Conservation (phyloP, 768 basidiomycete genomes). For the Xanthoconium purpureum region DNA sequence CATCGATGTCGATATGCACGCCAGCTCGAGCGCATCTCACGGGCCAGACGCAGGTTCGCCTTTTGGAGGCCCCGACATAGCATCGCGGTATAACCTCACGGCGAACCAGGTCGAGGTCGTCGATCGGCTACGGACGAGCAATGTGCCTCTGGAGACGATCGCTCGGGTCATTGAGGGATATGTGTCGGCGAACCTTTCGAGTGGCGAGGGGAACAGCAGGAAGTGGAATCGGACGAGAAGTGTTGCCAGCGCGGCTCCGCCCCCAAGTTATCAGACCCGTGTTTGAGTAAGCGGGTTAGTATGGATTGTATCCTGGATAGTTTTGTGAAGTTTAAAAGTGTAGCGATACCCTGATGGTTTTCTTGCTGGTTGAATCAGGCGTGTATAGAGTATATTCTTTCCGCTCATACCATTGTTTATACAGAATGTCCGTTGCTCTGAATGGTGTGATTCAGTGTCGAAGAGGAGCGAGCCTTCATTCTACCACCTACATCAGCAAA, state of each 20-base stretch:
- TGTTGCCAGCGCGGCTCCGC: conserved; percentile 6
- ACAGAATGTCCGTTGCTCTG: no score
- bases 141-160: conserved; percentile 16
- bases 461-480: no score
- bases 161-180: conserved; percentile 14
- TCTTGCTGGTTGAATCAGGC: not conserved
- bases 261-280: conserved; percentile 21
- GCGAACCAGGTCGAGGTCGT: conserved; percentile 13
- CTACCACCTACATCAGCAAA: no score
- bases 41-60: not conserved
- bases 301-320: not conserved
- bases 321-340: not conserved
- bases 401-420: no score
- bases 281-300: not conserved
- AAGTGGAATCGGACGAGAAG: not conserved
- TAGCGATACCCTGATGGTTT: not conserved
- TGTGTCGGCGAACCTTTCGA: not conserved
- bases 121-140: conserved; percentile 5
- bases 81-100: conserved; percentile 7
- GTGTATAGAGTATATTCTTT: no score
- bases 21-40: not conserved
- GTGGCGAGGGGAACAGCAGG: not conserved
- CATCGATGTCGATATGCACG: not conserved
- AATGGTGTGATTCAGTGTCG: no score
- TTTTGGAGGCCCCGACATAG: not conserved